Conservation (phyloP, 2,329 filamentous ascomycete genomes). For the Fusarium ambrosium region DNA sequence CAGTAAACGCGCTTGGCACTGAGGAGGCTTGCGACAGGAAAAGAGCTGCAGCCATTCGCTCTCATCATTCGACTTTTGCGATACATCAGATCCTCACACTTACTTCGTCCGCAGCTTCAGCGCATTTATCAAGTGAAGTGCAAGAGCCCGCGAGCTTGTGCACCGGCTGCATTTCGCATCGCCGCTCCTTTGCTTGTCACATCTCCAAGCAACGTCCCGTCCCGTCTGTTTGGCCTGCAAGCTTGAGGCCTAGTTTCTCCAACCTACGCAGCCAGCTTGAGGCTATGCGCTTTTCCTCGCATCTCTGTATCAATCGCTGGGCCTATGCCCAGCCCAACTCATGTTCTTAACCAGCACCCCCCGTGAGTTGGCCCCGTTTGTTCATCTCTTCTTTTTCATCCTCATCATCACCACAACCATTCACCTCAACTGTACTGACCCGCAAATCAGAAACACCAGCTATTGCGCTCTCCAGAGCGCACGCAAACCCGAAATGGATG, state of each 20-base stretch:
- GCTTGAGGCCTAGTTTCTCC: background rate
- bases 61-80: background rate
- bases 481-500: slow-evolving; percentile 45
- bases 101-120: background rate
- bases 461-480: slow-evolving; percentile 11
- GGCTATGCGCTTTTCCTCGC: slow-evolving; percentile 36
- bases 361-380: background rate
- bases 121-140: background rate
- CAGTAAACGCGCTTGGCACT: background rate
- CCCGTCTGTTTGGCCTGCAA: background rate
- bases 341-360: slow-evolving; percentile 23
- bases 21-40: background rate
- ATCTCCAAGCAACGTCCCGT: background rate
- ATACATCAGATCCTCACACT: background rate
- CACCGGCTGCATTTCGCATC: background rate
- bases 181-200: background rate
- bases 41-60: background rate
- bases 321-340: slow-evolving; percentile 23
- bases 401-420: background rate
- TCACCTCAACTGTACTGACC: background rate
- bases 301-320: slow-evolving; percentile 23
- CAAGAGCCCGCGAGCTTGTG: background rate
- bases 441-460: slow-evolving; percentile 6
- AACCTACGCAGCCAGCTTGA: slow-evolving; percentile 16
- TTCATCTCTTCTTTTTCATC: background rate